Evolutionary conservation across 495 filamentous ascomycete species (phyloP).

Genomic region (Penicillium maclennaniae): DNA sequence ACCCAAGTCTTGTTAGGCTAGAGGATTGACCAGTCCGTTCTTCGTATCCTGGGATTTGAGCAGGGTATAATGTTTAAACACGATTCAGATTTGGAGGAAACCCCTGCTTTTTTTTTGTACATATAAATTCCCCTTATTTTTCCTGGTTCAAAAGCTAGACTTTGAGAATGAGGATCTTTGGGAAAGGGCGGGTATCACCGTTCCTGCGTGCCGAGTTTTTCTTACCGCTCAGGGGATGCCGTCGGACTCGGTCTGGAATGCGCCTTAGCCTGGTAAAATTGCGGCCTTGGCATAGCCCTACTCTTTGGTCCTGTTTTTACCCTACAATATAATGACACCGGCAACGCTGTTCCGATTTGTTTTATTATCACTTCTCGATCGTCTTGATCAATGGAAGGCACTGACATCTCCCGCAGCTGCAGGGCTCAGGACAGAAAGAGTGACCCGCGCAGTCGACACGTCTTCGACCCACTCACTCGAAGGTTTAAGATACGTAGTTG

Average conservation of each 20-base stretch:
- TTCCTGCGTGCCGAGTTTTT: slow-evolving; percentile 4
- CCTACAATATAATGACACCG: background rate
- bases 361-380: background rate
- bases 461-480: slow-evolving; percentile 18
- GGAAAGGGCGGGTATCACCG: background rate
- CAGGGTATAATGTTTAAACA: too few relatives aligned
- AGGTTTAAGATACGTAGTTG: slow-evolving; percentile 8
- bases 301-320: background rate
- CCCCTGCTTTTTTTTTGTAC: too few relatives aligned
- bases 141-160: background rate
- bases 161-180: background rate
- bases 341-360: background rate
- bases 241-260: slow-evolving; percentile 27
- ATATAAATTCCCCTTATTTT: too few relatives aligned
- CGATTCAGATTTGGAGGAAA: too few relatives aligned
- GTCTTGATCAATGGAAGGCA: slow-evolving; percentile 1
- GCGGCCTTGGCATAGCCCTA: slow-evolving; percentile 15
- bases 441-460: slow-evolving; percentile 21
- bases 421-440: background rate
- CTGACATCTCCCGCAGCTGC: slow-evolving; percentile 1
- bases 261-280: slow-evolving; percentile 26
- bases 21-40: too few relatives aligned
- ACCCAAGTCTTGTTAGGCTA: too few relatives aligned
- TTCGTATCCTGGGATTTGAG: too few relatives aligned
- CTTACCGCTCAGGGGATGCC: slow-evolving; percentile 15